Evolutionary conservation across 2,329 filamentous ascomycete species (phyloP).

Genomic region (Aspergillus piperis): DNA sequence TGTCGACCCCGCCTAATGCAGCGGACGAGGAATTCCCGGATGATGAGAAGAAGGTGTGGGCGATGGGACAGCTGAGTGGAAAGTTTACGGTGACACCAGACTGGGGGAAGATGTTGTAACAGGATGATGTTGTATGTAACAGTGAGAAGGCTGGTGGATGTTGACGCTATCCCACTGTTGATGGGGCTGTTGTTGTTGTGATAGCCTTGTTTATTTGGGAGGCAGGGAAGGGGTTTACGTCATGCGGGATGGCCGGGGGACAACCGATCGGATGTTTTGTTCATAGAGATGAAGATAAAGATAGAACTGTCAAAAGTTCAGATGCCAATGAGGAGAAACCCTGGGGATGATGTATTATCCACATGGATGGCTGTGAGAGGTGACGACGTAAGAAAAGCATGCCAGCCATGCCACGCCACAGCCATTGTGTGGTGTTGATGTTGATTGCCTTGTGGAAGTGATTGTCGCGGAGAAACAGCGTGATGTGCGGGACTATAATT

Average conservation of each 20-base stretch:
- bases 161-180: background rate
- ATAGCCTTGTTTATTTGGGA: background rate
- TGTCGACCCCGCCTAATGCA: conserved; percentile 30
- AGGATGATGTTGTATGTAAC: background rate
- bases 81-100: conserved; percentile 66
- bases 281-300: background rate
- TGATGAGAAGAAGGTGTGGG: conserved; percentile 50
- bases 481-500: background rate
- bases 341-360: background rate
- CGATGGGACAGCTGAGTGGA: conserved; percentile 63
- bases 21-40: conserved; percentile 26
- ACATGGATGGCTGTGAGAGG: no score
- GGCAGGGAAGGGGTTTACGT: background rate
- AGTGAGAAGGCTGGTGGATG: background rate
- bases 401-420: no score
- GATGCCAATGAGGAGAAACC: background rate
- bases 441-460: background rate
- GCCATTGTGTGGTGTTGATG: no score
- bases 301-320: background rate
- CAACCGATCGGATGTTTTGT: background rate
- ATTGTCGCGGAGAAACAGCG: background rate
- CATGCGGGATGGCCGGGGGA: conserved; percentile 1
- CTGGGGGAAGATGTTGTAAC: conserved; percentile 55
- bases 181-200: background rate
- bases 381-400: no score